Base-by-base conservation (phyloP, 768 basidiomycete genomes). In the Trametes coccinea region DNA sequence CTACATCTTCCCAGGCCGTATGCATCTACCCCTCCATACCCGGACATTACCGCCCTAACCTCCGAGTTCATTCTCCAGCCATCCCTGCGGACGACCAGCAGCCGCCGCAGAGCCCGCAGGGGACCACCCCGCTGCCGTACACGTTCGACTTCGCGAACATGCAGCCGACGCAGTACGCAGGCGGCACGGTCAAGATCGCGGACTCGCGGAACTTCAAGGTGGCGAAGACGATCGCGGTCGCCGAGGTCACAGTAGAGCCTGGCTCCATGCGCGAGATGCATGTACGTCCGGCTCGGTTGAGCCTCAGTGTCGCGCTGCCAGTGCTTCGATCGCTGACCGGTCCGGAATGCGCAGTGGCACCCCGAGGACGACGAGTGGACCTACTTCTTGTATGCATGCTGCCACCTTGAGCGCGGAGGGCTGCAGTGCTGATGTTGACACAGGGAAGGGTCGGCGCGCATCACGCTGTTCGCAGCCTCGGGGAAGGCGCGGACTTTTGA, bases 341-440 rank as follows among this genome's bases (percentile, higher is more conserved):
- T 22, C 22, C 22, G 22, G 22, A 22, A 22, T 22, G 22, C 5
- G 2, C 54, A 87, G 86, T 89, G 88, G 88, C 88, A 89, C 64
- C 87, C 88, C 6, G 84, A 82, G 10, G 76, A 84, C 66, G 84
- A 86, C 60, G 86, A 87, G 72, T 88, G 86, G 86, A 69, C 57
- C 76, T 74, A 48, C 27, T 53, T 56, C 61, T 52, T 73, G 63
- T 68, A 40, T 31, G 60, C 53, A 22, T 16, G 22, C 14, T 17
- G 10, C 52, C 13, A 10, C 17, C 33, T 43, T 10, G 2, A 39
- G 7, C 39, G 4, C 48, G 22, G 16, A 13, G 22, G 27, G 39
- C 34, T 34, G 6, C 7, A 49, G n/a, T n/a, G 16, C 31, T 30
- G 3, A 16, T 37, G n/a, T 34, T 31, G 29, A 16, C 16, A 9